A percentile compares a stretch with the other conserved stretches of the same genome.
Conservation (phyloP, 2,329 filamentous ascomycete species). For the Penicillium olsonii region DNA sequence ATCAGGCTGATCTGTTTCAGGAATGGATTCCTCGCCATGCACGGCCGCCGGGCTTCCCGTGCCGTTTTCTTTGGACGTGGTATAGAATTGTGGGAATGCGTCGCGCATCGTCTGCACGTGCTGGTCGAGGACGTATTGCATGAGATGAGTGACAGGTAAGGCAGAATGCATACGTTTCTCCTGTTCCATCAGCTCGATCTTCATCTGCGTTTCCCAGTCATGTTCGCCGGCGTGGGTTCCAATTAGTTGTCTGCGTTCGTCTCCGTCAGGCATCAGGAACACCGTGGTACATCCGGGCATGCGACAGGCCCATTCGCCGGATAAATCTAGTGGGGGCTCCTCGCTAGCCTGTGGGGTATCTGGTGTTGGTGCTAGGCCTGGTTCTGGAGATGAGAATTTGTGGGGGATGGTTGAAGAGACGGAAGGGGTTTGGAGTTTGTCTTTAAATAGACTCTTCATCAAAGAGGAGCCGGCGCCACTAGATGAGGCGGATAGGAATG, state of each 20-base stretch:
- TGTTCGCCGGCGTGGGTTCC: constrained; percentile 25
- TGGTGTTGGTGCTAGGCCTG: constrained; percentile 3
- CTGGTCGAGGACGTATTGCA: constrained; percentile 25
- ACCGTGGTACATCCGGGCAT: constrained; percentile 22
- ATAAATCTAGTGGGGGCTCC: constrained; percentile 5
- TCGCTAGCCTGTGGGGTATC: background rate
- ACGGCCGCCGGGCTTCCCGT: background rate
- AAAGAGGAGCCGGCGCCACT: constrained; percentile 18
- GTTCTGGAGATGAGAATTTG: background rate
- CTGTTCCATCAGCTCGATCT: constrained; percentile 25
- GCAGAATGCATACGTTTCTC: constrained; percentile 26
- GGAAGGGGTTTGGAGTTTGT: constrained; percentile 6
- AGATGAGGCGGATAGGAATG: constrained; percentile 12
- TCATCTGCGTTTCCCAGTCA: constrained; percentile 28
- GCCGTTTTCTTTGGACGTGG: constrained; percentile 1
- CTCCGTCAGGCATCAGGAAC: constrained; percentile 13
- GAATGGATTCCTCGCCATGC: background rate
- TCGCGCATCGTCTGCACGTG: constrained; percentile 26
- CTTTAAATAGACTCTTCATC: constrained; percentile 21
- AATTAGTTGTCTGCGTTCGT: constrained; percentile 22
- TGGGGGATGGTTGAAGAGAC: background rate
- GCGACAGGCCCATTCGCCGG: constrained; percentile 20
- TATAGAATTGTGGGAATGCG: constrained; percentile 26
- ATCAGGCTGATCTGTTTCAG: background rate
- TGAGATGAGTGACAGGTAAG: constrained; percentile 24